phyloP scores from a whole-genome alignment of 331 rosid genomes.

The Quercus phellos region DNA sequence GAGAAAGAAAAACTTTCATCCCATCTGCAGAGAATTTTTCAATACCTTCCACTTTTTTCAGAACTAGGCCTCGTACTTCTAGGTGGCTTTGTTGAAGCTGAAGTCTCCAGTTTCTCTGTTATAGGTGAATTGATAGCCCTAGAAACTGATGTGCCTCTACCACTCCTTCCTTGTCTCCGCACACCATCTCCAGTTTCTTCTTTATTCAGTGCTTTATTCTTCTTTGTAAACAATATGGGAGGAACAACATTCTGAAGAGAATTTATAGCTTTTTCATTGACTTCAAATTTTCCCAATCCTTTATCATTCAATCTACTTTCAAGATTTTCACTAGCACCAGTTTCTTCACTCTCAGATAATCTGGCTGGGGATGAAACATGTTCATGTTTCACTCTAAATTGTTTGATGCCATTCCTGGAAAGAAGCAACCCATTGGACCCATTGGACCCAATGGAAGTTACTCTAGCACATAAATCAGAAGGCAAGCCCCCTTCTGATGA shows the following conservation, averaged over 20 bases:
- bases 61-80: constrained; percentile 48
- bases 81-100: constrained; percentile 47
- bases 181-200: constrained; percentile 53
- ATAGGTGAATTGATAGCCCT: constrained; percentile 44
- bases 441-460: constrained; percentile 40
- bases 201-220: constrained; percentile 42
- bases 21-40: neutral
- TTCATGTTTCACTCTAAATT: constrained; percentile 47
- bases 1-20: neutral
- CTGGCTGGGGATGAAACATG: constrained; percentile 52
- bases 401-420: constrained; percentile 46
- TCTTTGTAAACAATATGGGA: constrained; percentile 33
- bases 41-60: constrained; percentile 73
- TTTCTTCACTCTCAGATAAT: constrained; percentile 76
- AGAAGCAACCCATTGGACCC: constrained; percentile 52
- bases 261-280: constrained; percentile 41
- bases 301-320: constrained; percentile 64
- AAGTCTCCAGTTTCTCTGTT: constrained; percentile 56
- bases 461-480: constrained; percentile 53
- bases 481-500: constrained; percentile 59
- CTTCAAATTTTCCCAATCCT: constrained; percentile 40
- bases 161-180: constrained; percentile 61
- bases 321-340: constrained; percentile 55
- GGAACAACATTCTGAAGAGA: constrained; percentile 39
- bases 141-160: constrained; percentile 49